A percentile compares a stretch with the other conserved stretches of the same genome.
phyloP scores from a whole-genome alignment of 164 flowering plant genomes.

The Vitis vinifera region ASM3070453v1 NC_081820.1:22967001-22967500 shows the following conservation, averaged over 20 bases:
- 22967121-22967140: slow-evolving; percentile 47
- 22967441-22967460: too few relatives aligned
- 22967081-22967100: slow-evolving; percentile 51
- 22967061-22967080: slow-evolving; percentile 57
- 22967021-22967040: slow-evolving; percentile 45
- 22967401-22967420: too few relatives aligned
- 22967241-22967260: slow-evolving; percentile 40
- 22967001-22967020: slow-evolving; percentile 60
- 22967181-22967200: slow-evolving; percentile 51
- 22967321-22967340: slow-evolving; percentile 32
- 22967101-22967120: slow-evolving; percentile 65
- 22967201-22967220: slow-evolving; percentile 70
- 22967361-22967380: slow-evolving; percentile 42
- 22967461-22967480: too few relatives aligned
- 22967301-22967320: slow-evolving; percentile 48
- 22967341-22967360: slow-evolving; percentile 53
- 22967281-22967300: slow-evolving; percentile 50
- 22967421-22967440: too few relatives aligned
- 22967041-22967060: slow-evolving; percentile 88
- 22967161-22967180: slow-evolving; percentile 48
- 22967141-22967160: slow-evolving; percentile 63
- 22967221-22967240: slow-evolving; percentile 49
- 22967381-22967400: slow-evolving; percentile 16
- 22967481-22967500: too few relatives aligned
- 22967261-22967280: slow-evolving; percentile 68